These are phyloP conservation scores for Fragilaria crotonensis DNA, from an alignment of 108 stramenopile species.

Conservation along the genomic window DNA sequence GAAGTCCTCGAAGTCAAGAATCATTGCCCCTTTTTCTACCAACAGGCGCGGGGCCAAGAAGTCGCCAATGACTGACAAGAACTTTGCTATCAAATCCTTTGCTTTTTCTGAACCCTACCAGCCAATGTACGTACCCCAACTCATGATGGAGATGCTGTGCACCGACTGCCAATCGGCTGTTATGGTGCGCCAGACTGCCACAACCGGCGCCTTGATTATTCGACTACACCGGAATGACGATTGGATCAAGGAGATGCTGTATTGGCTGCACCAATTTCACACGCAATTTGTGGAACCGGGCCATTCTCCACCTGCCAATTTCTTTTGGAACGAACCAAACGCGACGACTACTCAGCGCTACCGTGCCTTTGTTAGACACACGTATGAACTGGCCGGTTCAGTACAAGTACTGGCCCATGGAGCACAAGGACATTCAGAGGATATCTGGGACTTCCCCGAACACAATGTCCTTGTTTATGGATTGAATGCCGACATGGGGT, in stretches of 20 bases:
- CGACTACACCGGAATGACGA: conserved; percentile 66
- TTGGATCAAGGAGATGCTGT: conserved; percentile 82
- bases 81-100: neutral
- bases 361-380: conserved; percentile 16
- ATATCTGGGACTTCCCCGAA: neutral
- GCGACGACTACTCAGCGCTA: conserved; percentile 26
- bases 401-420: conserved; percentile 19
- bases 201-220: conserved; percentile 64
- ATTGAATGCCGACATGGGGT: too few relatives aligned
- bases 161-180: conserved; percentile 56
- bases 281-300: conserved; percentile 37
- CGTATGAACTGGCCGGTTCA: conserved; percentile 8
- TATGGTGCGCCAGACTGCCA: conserved; percentile 81
- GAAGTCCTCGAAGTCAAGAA: conserved; percentile 87
- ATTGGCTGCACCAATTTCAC: conserved; percentile 62
- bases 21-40: conserved; percentile 76
- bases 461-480: conserved; percentile 19
- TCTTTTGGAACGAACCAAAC: conserved; percentile 60
- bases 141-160: conserved; percentile 86
- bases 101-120: conserved; percentile 17
- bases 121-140: conserved; percentile 67
- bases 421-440: conserved; percentile 19
- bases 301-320: conserved; percentile 48
- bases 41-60: conserved; percentile 14
- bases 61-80: neutral